A percentile compares a stretch with the other conserved stretches of the same genome.
Conservation (phyloP, 2,329 filamentous ascomycete species). For the Neophaeococcomyces aloes region DNA sequence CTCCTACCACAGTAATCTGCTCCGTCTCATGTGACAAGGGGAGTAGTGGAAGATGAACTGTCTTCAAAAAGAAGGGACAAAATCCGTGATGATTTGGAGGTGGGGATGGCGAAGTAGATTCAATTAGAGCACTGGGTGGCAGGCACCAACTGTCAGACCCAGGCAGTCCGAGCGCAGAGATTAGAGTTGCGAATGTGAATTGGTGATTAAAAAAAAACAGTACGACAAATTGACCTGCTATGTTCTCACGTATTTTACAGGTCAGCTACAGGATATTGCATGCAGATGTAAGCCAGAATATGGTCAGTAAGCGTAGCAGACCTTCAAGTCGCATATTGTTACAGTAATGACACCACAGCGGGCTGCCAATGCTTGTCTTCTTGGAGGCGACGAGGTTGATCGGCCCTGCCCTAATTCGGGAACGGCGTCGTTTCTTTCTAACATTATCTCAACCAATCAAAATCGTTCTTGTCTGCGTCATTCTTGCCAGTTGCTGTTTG, state of each 20-base stretch:
- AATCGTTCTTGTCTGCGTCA: too few relatives aligned
- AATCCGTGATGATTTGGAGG: not conserved
- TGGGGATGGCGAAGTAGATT: not conserved
- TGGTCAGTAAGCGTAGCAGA: not conserved
- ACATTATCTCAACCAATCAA: not conserved
- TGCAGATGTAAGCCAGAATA: too few relatives aligned
- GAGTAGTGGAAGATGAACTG: too few relatives aligned
- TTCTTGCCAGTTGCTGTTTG: too few relatives aligned
- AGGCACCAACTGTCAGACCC: not conserved
- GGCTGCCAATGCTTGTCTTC: not conserved
- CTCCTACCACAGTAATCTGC: too few relatives aligned
- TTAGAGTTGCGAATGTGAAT: too few relatives aligned
- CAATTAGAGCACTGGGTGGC: not conserved
- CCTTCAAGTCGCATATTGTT: not conserved
- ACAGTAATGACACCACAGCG: not conserved
- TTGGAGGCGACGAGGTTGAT: constrained; percentile 3
- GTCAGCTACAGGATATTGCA: too few relatives aligned
- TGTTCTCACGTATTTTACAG: too few relatives aligned
- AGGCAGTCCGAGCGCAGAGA: too few relatives aligned
- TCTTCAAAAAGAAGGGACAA: too few relatives aligned
- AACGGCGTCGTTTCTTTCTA: not conserved
- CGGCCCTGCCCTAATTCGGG: not conserved
- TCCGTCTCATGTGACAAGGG: not conserved
- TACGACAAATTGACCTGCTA: too few relatives aligned
- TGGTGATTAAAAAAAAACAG: too few relatives aligned